These are phyloP conservation scores for Phallus indusiatus DNA, from an alignment of 768 basidiomycete species.

Conservation along the genomic window DNA sequence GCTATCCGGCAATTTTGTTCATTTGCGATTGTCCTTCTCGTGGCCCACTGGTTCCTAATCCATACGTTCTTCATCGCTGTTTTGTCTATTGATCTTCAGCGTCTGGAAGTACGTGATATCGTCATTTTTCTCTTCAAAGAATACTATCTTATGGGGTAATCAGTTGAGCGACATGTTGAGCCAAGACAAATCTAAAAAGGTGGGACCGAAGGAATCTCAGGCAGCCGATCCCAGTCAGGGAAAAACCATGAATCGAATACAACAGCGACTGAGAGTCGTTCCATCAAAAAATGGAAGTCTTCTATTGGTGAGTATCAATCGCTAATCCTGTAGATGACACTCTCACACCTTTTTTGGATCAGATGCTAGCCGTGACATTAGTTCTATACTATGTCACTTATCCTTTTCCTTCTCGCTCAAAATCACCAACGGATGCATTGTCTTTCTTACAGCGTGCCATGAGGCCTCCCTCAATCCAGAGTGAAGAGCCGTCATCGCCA, in stretches of 20 bases:
- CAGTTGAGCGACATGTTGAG: constrained; percentile 81
- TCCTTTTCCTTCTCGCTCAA: constrained; percentile 26
- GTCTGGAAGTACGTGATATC: constrained; percentile 56
- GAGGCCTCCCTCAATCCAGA: not conserved
- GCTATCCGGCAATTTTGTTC: constrained; percentile 88
- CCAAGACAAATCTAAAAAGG: constrained; percentile 43
- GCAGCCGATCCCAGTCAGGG: not conserved
- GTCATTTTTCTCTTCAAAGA: not conserved
- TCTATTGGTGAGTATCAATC: constrained; percentile 31
- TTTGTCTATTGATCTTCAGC: constrained; percentile 90
- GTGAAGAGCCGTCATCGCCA: constrained; percentile 29
- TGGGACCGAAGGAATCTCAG: not conserved
- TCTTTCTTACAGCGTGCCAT: constrained; percentile 7
- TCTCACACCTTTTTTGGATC: not conserved
- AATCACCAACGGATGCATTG: constrained; percentile 6
- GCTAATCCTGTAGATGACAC: not conserved
- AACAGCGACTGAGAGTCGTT: constrained; percentile 51
- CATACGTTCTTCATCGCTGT: constrained; percentile 95
- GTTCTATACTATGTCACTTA: constrained; percentile 67
- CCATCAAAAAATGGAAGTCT: constrained; percentile 73
- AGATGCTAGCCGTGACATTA: constrained; percentile 72
- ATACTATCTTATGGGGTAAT: constrained; percentile 10
- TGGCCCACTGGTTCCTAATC: constrained; percentile 95
- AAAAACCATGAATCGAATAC: constrained; percentile 13
- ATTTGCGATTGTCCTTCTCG: constrained; percentile 88